phyloP scores from a whole-genome alignment of 192 early-diverging fungal genomes.

The Obelidium mucronatum region DNA sequence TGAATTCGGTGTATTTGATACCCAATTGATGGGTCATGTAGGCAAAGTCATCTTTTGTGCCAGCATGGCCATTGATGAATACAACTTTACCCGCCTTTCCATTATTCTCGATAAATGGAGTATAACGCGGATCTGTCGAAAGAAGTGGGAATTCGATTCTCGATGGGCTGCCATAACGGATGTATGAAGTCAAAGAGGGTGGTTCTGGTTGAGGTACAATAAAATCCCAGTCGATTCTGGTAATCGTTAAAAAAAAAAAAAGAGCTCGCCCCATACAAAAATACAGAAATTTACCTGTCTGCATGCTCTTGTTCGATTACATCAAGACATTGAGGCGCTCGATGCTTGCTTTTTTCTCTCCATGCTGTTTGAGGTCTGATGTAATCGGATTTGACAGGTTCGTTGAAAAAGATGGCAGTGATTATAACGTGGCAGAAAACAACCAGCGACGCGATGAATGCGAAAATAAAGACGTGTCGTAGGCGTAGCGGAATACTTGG shows the following conservation, averaged over 20 bases:
- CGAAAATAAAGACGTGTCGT: too few relatives aligned
- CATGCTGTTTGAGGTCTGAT: slow-evolving; percentile 14
- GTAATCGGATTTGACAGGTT: too few relatives aligned
- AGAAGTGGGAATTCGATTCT: slow-evolving; percentile 12
- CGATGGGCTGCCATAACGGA: background rate
- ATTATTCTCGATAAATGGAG: background rate
- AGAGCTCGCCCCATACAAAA: background rate
- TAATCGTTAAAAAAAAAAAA: background rate
- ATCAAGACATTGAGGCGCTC: background rate
- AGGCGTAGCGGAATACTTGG: too few relatives aligned
- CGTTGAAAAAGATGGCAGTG: too few relatives aligned
- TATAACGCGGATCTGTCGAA: slow-evolving; percentile 6
- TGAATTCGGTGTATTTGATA: slow-evolving; percentile 10
- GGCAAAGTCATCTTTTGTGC: slow-evolving; percentile 15
- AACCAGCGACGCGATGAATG: too few relatives aligned
- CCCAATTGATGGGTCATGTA: slow-evolving; percentile 25
- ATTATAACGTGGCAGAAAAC: too few relatives aligned
- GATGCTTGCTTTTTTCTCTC: background rate
- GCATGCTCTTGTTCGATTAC: slow-evolving; percentile 21
- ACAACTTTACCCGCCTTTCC: background rate
- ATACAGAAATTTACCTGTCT: slow-evolving; percentile 2
- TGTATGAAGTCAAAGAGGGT: background rate
- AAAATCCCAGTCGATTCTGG: slow-evolving; percentile 24
- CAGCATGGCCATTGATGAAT: slow-evolving; percentile 24
- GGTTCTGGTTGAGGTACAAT: background rate